These are phyloP conservation scores for Anisogramma anomala DNA, from an alignment of 2,329 filamentous ascomycete genomes.

Conservation along the genomic window DNA sequence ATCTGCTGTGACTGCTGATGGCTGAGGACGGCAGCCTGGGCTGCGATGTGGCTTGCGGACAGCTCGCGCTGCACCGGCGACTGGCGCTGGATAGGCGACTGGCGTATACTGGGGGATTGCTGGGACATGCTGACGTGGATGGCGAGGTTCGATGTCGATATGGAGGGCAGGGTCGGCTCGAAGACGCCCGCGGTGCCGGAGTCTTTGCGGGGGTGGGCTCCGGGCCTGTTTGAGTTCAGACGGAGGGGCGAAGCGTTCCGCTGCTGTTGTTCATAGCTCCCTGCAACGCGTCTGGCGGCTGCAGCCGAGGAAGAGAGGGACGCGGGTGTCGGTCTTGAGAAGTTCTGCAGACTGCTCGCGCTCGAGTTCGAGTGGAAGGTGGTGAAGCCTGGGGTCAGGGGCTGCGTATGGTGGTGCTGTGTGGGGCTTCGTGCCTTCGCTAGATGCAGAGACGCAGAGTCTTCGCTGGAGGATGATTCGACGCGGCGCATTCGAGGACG, in stretches of 20 bases:
- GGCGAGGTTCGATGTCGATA: constrained; percentile 40
- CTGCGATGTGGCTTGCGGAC: constrained; percentile 66
- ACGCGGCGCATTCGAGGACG: constrained; percentile 31
- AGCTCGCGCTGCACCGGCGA: constrained; percentile 33
- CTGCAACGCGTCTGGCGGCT: constrained; percentile 14
- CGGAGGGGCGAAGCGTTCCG: constrained; percentile 33
- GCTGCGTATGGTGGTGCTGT: constrained; percentile 12
- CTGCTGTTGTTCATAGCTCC: constrained; percentile 16
- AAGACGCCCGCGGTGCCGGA: constrained; percentile 68
- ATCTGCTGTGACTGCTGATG: constrained; percentile 39
- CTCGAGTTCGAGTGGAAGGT: constrained; percentile 34
- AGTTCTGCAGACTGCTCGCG: constrained; percentile 41
- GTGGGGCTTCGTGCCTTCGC: constrained; percentile 32
- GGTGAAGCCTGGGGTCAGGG: constrained; percentile 29
- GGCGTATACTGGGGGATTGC: constrained; percentile 25
- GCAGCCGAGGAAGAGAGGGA: constrained; percentile 22
- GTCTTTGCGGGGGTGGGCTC: constrained; percentile 47
- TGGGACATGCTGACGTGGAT: constrained; percentile 37
- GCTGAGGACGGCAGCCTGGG: constrained; percentile 63
- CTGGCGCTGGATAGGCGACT: constrained; percentile 19
- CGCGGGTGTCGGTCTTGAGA: constrained; percentile 40
- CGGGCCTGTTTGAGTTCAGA: constrained; percentile 22
- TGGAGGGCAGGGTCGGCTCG: constrained; percentile 59
- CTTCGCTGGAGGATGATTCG: constrained; percentile 36
- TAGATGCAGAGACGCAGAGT: constrained; percentile 22